Evolutionary conservation across 2,329 filamentous ascomycete genomes (phyloP), one percentile per base, ranked within the genome.

Genomic region (Leptographium procerum): DNA sequence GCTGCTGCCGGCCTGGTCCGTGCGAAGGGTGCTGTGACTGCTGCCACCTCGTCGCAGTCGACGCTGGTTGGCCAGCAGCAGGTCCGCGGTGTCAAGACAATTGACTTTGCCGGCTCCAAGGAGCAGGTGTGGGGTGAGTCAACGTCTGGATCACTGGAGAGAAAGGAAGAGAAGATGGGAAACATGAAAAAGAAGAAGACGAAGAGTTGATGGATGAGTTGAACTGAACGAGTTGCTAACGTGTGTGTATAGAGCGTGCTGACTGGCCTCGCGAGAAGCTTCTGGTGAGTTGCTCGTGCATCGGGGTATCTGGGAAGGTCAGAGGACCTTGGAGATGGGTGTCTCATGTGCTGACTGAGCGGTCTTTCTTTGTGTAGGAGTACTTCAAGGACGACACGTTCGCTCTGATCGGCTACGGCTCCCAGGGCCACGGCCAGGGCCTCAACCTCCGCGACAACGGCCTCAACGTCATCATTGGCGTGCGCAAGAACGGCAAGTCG

Each of bases 301-400:
- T 16, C 6, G n/a, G n/a, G 36, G 29, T 33, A 47, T 57, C n/a
- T n/a, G n/a, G n/a, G n/a, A n/a, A n/a, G 51, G 61, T 60, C 4
- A 11, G n/a, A 19, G 14, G 36, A 16, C 16, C 6, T 36, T 11
- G 34, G 4, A 40, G 8, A 6, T 40, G 13, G 36, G 36, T 1
- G 36, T 19, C 19, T 6, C 36, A 19, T 40, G 19, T 43, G 40
- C 40, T 43, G 40, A 43, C 40, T n/a, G 19, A n/a, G 16, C n/a
- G n/a, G n/a, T n/a, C 16, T n/a, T 2, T 8, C 4, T 8, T 43
- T 43, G 9, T 55, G 26, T 67, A 96, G 89, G 90, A 97, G 65
- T 99, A 92, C 87, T 99, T 99, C 89, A 97, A 97, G 85, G 85
- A 99, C 79, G 94, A 99, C 78, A 97, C 92, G 67, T 89, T 99